phyloP scores from a whole-genome alignment of 1,284 basidiomycete species.

The Taiwanofungus camphoratus region DNA sequence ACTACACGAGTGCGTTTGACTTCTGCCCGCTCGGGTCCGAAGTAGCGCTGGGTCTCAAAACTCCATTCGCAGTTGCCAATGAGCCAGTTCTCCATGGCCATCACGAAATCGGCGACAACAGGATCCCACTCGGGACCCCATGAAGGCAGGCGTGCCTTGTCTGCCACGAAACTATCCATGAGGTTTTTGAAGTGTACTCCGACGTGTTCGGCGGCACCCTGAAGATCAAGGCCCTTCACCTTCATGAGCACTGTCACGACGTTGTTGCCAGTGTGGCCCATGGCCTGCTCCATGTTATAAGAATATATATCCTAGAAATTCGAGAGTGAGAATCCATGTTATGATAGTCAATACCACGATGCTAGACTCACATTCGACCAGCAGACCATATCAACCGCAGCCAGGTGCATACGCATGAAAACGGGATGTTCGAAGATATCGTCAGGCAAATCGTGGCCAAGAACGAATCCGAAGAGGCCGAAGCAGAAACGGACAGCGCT shows the following conservation, averaged over 20 bases:
- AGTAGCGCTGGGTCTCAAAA: constrained; percentile 35
- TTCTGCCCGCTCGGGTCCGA: constrained; percentile 24
- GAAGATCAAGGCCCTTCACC: constrained; percentile 43
- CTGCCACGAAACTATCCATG: constrained; percentile 42
- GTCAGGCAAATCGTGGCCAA: constrained; percentile 58
- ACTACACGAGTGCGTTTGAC: constrained; percentile 27
- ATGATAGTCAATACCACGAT: neutral
- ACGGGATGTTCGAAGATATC: constrained; percentile 49
- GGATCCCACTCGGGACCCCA: constrained; percentile 42
- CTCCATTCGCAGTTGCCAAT: constrained; percentile 35
- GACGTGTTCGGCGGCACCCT: constrained; percentile 54
- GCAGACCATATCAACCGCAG: constrained; percentile 61
- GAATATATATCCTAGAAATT: constrained; percentile 57
- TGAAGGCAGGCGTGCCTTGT: constrained; percentile 41
- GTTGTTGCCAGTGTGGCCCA: constrained; percentile 62
- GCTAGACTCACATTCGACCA: constrained; percentile 55
- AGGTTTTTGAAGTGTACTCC: constrained; percentile 47
- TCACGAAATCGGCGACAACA: constrained; percentile 38
- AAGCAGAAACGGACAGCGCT: constrained; percentile 62
- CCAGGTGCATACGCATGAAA: constrained; percentile 51
- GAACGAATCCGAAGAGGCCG: constrained; percentile 53
- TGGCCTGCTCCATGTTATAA: constrained; percentile 68
- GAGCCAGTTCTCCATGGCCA: constrained; percentile 33
- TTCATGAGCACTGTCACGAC: constrained; percentile 64
- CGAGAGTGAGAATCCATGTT: constrained; percentile 1